Evolutionary conservation across 2,329 filamentous ascomycete genomes (phyloP).

Genomic region (Cladosporium oxysporum): DNA sequence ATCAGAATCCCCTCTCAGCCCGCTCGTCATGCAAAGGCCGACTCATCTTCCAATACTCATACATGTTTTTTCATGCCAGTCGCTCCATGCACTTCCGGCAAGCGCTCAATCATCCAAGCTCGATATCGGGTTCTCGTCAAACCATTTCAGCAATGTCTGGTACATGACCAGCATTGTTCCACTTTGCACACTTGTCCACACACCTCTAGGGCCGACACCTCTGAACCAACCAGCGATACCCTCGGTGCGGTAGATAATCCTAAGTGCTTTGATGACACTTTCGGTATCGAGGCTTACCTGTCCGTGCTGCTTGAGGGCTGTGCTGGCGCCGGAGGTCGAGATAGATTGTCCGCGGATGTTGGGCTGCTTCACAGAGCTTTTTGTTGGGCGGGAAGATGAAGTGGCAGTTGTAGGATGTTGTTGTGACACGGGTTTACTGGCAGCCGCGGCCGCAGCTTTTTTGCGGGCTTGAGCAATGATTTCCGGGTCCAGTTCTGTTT

Average conservation of each 20-base stretch:
- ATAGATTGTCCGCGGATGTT: constrained; percentile 51
- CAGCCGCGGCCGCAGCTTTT: constrained; percentile 14
- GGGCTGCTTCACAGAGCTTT: constrained; percentile 18
- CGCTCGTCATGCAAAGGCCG: not conserved
- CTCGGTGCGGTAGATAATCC: constrained; percentile 86
- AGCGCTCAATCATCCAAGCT: constrained; percentile 15
- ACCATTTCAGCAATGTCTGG: constrained; percentile 77
- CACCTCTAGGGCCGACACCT: constrained; percentile 85
- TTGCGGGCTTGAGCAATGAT: constrained; percentile 36
- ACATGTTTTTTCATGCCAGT: not conserved
- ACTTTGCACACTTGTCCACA: constrained; percentile 98
- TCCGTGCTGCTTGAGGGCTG: constrained; percentile 75
- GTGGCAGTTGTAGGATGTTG: constrained; percentile 10
- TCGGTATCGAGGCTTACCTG: constrained; percentile 83
- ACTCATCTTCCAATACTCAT: constrained; percentile 3
- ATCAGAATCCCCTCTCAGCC: not conserved
- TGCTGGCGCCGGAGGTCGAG: constrained; percentile 86
- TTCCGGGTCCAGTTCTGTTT: constrained; percentile 77
- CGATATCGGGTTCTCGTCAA: constrained; percentile 60
- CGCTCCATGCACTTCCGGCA: not conserved
- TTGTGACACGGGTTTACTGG: not conserved
- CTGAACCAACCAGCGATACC: constrained; percentile 89
- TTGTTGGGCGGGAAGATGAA: constrained; percentile 21
- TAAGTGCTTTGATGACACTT: constrained; percentile 80
- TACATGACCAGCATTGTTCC: constrained; percentile 96